Evolutionary conservation across 1,139 yeast species (phyloP).

Genomic region (Kodamaea suecica): DNA sequence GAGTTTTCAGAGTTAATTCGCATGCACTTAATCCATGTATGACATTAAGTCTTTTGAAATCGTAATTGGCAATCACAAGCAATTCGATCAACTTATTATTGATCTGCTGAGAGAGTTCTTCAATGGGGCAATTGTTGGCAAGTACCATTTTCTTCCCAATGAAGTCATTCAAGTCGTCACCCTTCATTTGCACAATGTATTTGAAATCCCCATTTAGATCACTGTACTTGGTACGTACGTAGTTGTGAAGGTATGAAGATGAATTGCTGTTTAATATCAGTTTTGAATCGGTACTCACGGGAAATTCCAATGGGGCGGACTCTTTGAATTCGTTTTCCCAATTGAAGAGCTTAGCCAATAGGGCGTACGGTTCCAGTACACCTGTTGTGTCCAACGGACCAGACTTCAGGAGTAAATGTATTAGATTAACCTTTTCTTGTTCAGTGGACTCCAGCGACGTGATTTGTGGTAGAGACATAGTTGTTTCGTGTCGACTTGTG

Average conservation of each 20-base stretch:
- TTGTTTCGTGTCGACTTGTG: too few relatives aligned
- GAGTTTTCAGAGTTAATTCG: slow-evolving; percentile 5
- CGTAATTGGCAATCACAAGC: slow-evolving; percentile 31
- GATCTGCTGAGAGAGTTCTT: slow-evolving; percentile 16
- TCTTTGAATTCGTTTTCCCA: slow-evolving; percentile 8
- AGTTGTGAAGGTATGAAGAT: slow-evolving; percentile 6
- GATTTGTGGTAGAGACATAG: not conserved
- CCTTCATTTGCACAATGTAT: slow-evolving; percentile 20
- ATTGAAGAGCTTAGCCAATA: slow-evolving; percentile 3
- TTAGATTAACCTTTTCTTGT: not conserved
- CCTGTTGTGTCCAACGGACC: not conserved
- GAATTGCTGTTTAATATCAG: slow-evolving; percentile 4
- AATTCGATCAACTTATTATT: slow-evolving; percentile 30
- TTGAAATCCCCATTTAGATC: slow-evolving; percentile 34
- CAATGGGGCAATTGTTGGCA: slow-evolving; percentile 13
- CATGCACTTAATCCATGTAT: slow-evolving; percentile 19
- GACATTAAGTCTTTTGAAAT: slow-evolving; percentile 32
- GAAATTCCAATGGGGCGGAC: slow-evolving; percentile 4
- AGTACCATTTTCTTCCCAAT: slow-evolving; percentile 38
- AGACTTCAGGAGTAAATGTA: not conserved
- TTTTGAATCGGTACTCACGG: slow-evolving; percentile 6
- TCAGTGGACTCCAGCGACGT: not conserved
- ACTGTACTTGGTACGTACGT: slow-evolving; percentile 15
- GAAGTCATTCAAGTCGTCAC: slow-evolving; percentile 31
- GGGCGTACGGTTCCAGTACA: not conserved